A percentile compares a stretch with the other conserved stretches of the same genome.
These are phyloP conservation scores for Vitis cinerea DNA, from an alignment of 164 flowering plant species.

Conservation along the genomic window DNA sequence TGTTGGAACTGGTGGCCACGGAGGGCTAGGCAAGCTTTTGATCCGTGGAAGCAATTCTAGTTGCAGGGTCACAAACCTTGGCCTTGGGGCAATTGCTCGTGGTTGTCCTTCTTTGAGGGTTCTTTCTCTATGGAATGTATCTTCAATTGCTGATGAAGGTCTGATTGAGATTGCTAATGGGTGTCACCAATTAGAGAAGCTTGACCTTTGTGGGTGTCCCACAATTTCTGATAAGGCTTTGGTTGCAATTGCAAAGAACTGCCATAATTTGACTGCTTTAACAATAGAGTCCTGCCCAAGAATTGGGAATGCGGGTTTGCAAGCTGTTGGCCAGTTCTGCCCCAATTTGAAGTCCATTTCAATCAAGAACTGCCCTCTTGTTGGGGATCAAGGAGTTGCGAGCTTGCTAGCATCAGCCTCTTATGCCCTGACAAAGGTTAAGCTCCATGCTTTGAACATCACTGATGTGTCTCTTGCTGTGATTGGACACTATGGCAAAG, in stretches of 20 bases:
- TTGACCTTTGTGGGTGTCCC: constrained; percentile 69
- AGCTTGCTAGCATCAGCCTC: constrained; percentile 57
- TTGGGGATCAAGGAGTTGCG: constrained; percentile 82
- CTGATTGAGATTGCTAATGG: constrained; percentile 62
- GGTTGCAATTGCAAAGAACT: constrained; percentile 65
- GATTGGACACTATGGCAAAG: constrained; percentile 78
- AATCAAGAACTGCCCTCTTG: constrained; percentile 63
- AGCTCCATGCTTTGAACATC: constrained; percentile 62
- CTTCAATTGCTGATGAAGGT: constrained; percentile 64
- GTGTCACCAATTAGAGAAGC: constrained; percentile 65
- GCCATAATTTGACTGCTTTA: constrained; percentile 54
- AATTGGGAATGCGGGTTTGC: constrained; percentile 63
- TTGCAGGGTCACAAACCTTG: constrained; percentile 58
- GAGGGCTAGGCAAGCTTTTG: constrained; percentile 77
- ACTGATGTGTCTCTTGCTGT: constrained; percentile 81
- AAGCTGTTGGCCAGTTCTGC: constrained; percentile 63
- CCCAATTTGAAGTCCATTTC: constrained; percentile 52
- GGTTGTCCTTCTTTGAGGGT: constrained; percentile 71
- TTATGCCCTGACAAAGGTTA: constrained; percentile 46
- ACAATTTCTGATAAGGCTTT: constrained; percentile 59
- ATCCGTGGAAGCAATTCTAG: constrained; percentile 54
- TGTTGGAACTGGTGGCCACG: constrained; percentile 66
- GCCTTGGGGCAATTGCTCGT: constrained; percentile 65
- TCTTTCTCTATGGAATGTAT: constrained; percentile 65
- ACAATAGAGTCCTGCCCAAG: constrained; percentile 64